phyloP scores from a whole-genome alignment of 2,329 filamentous ascomycete genomes.

The Talaromyces sp. region DNA sequence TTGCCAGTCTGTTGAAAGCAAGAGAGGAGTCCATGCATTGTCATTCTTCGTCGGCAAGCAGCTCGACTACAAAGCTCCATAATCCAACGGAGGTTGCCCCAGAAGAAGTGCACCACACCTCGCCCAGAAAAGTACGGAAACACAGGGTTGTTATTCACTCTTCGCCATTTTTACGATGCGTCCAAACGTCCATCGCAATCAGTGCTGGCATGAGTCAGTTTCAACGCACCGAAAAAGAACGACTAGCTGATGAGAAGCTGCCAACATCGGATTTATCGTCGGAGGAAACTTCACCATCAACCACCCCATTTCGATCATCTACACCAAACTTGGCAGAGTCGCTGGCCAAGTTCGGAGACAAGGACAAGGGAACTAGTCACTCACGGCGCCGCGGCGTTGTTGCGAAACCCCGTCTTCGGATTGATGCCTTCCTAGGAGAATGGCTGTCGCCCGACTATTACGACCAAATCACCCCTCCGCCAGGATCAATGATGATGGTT shows the following conservation, averaged over 20 bases:
- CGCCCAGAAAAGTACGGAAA: conserved; percentile 7
- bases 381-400: not conserved
- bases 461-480: conserved; percentile 84
- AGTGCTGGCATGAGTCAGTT: conserved; percentile 68
- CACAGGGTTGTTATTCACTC: conserved; percentile 83
- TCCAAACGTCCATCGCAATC: conserved; percentile 87
- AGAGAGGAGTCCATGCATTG: conserved; percentile 32
- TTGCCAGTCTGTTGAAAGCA: conserved; percentile 63
- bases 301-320: conserved; percentile 19
- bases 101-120: not conserved
- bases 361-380: conserved; percentile 1
- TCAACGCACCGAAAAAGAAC: conserved; percentile 18
- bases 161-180: conserved; percentile 88
- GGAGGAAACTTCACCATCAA: conserved; percentile 13
- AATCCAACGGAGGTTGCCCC: not conserved
- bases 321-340: conserved; percentile 22
- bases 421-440: conserved; percentile 91
- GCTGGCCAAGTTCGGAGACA: not conserved
- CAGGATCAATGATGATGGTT: conserved; percentile 79
- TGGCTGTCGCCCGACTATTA: conserved; percentile 95
- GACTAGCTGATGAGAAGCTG: not conserved
- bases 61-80: conserved; percentile 20
- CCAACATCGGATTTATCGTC: not conserved
- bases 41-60: conserved; percentile 3
- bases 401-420: conserved; percentile 50